Percentiles rank a stretch among this genome's conserved stretches.
Evolutionary conservation across 441 rosid species (phyloP).

Genomic region (Bocquillonia castaneifolia): DNA sequence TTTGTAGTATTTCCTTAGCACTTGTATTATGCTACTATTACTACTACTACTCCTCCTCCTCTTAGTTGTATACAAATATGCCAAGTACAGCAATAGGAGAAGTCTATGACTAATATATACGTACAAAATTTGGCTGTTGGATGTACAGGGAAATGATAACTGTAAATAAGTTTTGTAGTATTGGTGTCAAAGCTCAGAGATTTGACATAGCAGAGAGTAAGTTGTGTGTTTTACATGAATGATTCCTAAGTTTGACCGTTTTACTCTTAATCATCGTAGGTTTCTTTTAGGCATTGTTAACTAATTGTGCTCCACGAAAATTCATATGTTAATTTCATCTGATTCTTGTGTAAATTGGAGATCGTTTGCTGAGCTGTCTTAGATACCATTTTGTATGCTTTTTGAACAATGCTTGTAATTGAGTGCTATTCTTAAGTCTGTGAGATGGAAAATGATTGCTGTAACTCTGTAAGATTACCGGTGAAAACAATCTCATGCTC

Average conservation of each 20-base stretch:
- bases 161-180: too few relatives aligned
- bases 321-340: constrained; percentile 10
- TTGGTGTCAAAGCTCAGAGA: too few relatives aligned
- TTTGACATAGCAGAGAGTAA: neutral
- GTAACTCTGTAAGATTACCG: too few relatives aligned
- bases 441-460: too few relatives aligned
- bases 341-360: neutral
- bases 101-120: too few relatives aligned
- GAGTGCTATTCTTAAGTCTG: neutral
- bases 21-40: too few relatives aligned
- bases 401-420: neutral
- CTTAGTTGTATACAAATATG: too few relatives aligned
- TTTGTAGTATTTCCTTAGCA: too few relatives aligned
- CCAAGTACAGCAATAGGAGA: too few relatives aligned
- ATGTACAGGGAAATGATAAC: too few relatives aligned
- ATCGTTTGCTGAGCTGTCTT: neutral
- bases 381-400: neutral
- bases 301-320: neutral
- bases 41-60: too few relatives aligned
- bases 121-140: too few relatives aligned
- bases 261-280: constrained; percentile 1
- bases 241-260: neutral
- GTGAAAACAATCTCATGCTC: constrained; percentile 9
- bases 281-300: neutral
- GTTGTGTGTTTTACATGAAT: neutral